Conservation (phyloP, 306 rosid genomes). For the Medicago arabica region DNA sequence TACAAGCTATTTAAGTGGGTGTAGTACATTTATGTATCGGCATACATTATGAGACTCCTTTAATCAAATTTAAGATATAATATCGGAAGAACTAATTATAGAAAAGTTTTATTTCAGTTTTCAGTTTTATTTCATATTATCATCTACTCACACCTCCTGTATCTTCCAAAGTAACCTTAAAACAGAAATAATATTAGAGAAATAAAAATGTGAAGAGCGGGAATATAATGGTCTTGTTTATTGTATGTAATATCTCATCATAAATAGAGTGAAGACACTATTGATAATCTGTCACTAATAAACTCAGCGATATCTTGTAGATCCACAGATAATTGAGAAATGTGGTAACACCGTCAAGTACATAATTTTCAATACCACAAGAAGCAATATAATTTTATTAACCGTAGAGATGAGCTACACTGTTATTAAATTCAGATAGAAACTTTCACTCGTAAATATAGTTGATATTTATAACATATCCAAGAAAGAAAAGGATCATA, state of each 20-base stretch:
- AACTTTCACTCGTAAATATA: conserved; percentile 1
- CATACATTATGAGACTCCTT: too few species aligned
- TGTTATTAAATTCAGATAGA: conserved; percentile 14
- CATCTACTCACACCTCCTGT: background rate
- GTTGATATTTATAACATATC: conserved; percentile 17
- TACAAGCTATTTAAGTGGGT: too few species aligned
- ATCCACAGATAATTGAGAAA: too few species aligned
- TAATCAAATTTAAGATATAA: too few species aligned
- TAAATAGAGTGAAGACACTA: too few species aligned
- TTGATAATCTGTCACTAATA: background rate
- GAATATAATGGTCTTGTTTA: background rate
- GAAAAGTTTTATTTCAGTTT: too few species aligned
- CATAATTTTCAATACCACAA: background rate
- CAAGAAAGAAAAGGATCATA: conserved; percentile 41
- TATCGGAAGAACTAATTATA: too few species aligned
- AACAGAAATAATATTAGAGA: background rate
- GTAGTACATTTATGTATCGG: too few species aligned
- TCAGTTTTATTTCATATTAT: too few species aligned
- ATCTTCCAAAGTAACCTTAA: too few species aligned
- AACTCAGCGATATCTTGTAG: background rate
- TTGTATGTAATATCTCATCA: background rate
- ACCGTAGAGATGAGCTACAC: conserved; percentile 13
- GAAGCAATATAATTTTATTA: background rate
- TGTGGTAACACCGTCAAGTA: background rate
- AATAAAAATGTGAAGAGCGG: background rate